Evolutionary conservation across 2,329 filamentous ascomycete species (phyloP), one percentile per base, ranked within the genome.

Genomic region (Fusarium setosum): DNA sequence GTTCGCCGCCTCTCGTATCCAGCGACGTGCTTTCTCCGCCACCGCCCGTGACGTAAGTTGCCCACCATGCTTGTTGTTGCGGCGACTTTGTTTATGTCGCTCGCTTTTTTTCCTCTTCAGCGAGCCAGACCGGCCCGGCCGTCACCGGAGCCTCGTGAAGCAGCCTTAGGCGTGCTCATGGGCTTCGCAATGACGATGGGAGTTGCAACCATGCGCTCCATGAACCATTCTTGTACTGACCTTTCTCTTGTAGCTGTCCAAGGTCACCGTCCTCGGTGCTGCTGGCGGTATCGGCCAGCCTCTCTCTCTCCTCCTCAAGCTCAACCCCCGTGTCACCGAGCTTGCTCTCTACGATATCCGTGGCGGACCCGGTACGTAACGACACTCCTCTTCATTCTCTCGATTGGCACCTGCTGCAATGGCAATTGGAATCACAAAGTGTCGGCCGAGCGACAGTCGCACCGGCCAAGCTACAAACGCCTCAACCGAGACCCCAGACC

Each of bases 261-360:
- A 98, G 89, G 96, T 99, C 76, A 90, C 94, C 78, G 94, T 99
- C 73, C 92, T 98, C 81, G 96, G 96, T 86, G 96, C 96, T 73
- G 92, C 92, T 77, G 96, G 96, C 85, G 96, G 96, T 83, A 99
- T 99, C 85, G 96, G 96, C 82, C 96, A 99, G 83, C 96, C 96
- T 77, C 87, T 99, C 76, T 99, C 96, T 61, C 92, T 99, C 72
- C 91, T 99, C 78, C 89, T 99, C 82, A 99, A 99, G 93, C 90
- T 97, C 80, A 98, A 97, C 91, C 93, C 94, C 74, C 89, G 92
- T 78, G 95, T 98, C 74, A 91, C 88, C 76, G 90, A 97, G 81
- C 92, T 99, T 76, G 92, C 95, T 69, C 92, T 99, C 77, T 99
- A 98, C 86, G 96, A 99, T 84, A 97, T 99, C 85, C 92, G 92